Conservation (phyloP, 179 eudicot species). For the Silene vulgaris region DNA sequence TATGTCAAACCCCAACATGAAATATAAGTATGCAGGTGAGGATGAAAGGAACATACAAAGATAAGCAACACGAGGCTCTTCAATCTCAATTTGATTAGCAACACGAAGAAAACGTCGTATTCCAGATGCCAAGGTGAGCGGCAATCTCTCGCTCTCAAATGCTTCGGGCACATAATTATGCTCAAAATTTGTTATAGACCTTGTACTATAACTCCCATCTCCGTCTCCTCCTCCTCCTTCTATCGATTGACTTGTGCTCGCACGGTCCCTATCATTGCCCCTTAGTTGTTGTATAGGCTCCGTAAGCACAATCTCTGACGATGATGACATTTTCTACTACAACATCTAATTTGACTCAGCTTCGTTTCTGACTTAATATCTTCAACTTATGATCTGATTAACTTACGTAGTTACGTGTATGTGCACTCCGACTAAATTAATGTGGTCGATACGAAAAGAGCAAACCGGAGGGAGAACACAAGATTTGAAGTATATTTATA, state of each 20-base stretch:
- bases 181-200: constrained; percentile 52
- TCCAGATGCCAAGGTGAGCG: constrained; percentile 62
- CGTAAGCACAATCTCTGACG: constrained; percentile 65
- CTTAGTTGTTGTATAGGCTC: constrained; percentile 40
- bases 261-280: constrained; percentile 20
- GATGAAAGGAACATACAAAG: constrained; percentile 46
- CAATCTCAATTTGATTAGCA: constrained; percentile 68
- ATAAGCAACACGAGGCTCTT: constrained; percentile 91
- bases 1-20: no score
- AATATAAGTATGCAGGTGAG: no score
- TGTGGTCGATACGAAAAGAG: constrained; percentile 6
- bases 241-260: constrained; percentile 25
- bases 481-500: constrained; percentile 13
- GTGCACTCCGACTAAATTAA: background rate
- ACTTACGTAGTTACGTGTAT: no score
- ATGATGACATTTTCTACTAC: constrained; percentile 27
- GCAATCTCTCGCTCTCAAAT: constrained; percentile 86
- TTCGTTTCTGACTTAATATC: background rate
- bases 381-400: no score
- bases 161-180: constrained; percentile 52
- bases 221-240: background rate
- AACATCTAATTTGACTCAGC: background rate
- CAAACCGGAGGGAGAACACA: constrained; percentile 16
- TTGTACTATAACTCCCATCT: constrained; percentile 21
- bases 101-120: constrained; percentile 82